Base-by-base conservation (phyloP, 2,329 filamentous ascomycete genomes). In the Mycogone perniciosa region DNA sequence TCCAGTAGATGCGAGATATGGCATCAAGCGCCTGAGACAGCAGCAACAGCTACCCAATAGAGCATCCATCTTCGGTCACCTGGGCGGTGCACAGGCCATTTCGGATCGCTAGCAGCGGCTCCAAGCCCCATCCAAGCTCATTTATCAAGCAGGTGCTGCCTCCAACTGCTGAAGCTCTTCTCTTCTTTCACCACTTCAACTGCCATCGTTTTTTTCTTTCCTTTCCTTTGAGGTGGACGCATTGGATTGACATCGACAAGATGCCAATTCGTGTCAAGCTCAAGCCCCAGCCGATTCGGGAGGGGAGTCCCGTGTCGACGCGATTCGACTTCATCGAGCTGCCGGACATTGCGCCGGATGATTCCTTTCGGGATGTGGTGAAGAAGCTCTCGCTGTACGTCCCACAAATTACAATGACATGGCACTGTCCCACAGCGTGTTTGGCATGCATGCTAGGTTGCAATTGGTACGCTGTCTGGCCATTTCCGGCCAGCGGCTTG, bases 321-420 rank as follows among this genome's bases (percentile, higher is more conserved):
- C 61, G 64, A 40, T 54, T 58, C 54, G 68, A 69, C 44, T 62
- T 58, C 38, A 33, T 54, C 48, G 63, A 66, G 26, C 68, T 85
- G 33, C 84, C 84, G 13, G 67, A 77, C 38, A 84, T 88, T 58
- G 66, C 63, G 6, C 68, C 76, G 11, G 70, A 76, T 27, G 84
- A 88, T 59, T 66, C 70, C 27, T 87, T 88, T 61, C 79, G 82
- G 42, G 73, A 75, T 10, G 73, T 88, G 13, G 79, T 86, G 50
- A 81, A 82, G 69, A 85, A 86, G 69, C 72, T 89, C 34, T 84
- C 83, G 2, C 63, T 74, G 81, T 85, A 65, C 54, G 76, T 9
- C 44, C n/a, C 7, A 31, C 48, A 11, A 5, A 29, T 26, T 27
- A 31, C 26, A 26, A 26, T 13, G 4, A 40, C 26, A n/a, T 26